Percentiles rank a stretch among this genome's conserved stretches.
Conservation (phyloP, 179 eudicot species). For the Dionaea muscipula region DNA sequence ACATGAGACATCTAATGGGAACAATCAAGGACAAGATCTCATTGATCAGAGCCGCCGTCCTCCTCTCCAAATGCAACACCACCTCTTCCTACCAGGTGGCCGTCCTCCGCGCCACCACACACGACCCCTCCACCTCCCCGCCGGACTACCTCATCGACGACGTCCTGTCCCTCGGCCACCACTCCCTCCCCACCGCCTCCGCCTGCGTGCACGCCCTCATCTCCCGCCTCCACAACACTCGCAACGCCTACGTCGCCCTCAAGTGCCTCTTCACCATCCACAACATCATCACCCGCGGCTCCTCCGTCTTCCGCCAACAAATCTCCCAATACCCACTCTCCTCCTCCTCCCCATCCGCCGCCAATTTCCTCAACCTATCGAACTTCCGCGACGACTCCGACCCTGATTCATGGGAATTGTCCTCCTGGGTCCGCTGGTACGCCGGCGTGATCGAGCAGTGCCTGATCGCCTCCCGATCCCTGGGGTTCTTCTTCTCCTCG, state of each 20-base stretch:
- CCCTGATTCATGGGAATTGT: slow-evolving; percentile 30
- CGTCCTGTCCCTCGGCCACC: slow-evolving; percentile 23
- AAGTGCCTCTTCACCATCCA: slow-evolving; percentile 57
- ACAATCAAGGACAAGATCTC: slow-evolving; percentile 44
- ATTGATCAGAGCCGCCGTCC: slow-evolving; percentile 32
- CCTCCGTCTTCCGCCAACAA: slow-evolving; percentile 22
- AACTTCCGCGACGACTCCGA: slow-evolving; percentile 22
- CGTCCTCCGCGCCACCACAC: slow-evolving; percentile 55
- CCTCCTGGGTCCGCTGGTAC: slow-evolving; percentile 60
- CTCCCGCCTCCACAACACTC: slow-evolving; percentile 32
- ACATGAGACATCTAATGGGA: slow-evolving; percentile 18
- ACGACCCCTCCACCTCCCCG: slow-evolving; percentile 27
- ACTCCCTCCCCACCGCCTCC: slow-evolving; percentile 19
- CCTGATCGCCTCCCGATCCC: slow-evolving; percentile 15
- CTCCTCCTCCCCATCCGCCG: slow-evolving; percentile 9
- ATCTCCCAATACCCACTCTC: slow-evolving; percentile 12
- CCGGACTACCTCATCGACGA: slow-evolving; percentile 26
- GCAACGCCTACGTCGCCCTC: slow-evolving; percentile 41
- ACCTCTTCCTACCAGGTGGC: slow-evolving; percentile 21
- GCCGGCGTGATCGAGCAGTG: slow-evolving; percentile 32
- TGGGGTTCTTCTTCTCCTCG: slow-evolving; percentile 16
- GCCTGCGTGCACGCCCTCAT: slow-evolving; percentile 29
- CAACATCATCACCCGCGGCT: slow-evolving; percentile 29
- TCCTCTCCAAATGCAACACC: slow-evolving; percentile 21
- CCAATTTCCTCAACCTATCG: slow-evolving; percentile 24